Conservation (phyloP, 257 asterid species). For the Nicotiana benthamiana region DNA sequence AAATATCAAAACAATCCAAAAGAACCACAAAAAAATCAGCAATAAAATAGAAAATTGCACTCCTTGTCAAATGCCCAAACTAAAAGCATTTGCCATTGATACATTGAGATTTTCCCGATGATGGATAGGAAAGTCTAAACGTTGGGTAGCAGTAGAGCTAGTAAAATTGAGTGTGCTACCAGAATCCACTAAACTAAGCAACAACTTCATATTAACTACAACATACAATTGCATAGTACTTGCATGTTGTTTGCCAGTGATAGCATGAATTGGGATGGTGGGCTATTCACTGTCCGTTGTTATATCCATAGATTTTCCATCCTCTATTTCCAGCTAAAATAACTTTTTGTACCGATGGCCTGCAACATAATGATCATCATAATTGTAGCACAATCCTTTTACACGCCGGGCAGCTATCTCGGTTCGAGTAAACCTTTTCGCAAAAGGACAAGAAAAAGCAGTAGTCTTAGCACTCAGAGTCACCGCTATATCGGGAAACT, state of each 20-base stretch:
- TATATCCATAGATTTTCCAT: not conserved
- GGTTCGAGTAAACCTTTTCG: not conserved
- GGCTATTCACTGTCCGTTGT: not conserved
- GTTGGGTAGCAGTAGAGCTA: not conserved
- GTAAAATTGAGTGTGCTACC: not conserved
- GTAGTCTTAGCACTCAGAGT: not conserved
- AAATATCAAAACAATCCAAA: not conserved
- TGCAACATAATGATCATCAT: not conserved
- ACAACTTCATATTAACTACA: not conserved
- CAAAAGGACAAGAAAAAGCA: not conserved
- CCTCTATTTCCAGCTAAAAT: not conserved
- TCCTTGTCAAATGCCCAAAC: not conserved
- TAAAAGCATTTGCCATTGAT: not conserved
- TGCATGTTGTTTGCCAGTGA: not conserved
- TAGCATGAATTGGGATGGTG: not conserved
- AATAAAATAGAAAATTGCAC: not conserved
- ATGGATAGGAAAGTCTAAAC: not conserved
- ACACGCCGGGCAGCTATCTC: not conserved
- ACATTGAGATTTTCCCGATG: not conserved
- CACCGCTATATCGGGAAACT: not conserved
- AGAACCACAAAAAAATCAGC: not conserved
- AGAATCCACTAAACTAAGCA: not conserved
- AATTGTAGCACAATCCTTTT: not conserved
- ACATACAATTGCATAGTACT: not conserved
- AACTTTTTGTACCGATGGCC: not conserved